Evolutionary conservation across 371 early-diverging fungal genomes (phyloP).

Genomic region (Rhizopus stolonifer): DNA sequence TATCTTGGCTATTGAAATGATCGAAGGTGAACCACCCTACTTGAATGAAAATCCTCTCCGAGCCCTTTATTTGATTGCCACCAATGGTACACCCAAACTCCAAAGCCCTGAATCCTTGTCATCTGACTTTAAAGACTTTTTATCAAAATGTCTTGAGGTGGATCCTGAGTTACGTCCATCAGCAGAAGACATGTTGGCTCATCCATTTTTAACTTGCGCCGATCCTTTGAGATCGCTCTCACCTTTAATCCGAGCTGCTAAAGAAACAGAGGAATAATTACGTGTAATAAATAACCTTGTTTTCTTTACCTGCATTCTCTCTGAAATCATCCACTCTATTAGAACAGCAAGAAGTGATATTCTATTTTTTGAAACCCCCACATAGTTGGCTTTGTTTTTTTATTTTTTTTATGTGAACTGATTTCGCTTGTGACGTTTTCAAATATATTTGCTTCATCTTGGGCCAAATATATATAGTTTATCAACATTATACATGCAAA

Average conservation of each 20-base stretch:
- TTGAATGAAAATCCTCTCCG: conserved; percentile 73
- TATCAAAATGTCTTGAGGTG: conserved; percentile 65
- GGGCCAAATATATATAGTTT: too few relatives aligned
- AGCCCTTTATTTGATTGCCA: conserved; percentile 82
- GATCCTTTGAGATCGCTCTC: conserved; percentile 25
- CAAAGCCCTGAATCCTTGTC: conserved; percentile 71
- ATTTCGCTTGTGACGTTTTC: too few relatives aligned
- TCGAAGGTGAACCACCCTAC: conserved; percentile 83
- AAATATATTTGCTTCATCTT: too few relatives aligned
- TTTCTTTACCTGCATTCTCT: background rate
- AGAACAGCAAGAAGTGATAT: too few relatives aligned
- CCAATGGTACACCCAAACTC: conserved; percentile 78
- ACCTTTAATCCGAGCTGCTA: conserved; percentile 26
- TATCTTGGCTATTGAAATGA: conserved; percentile 80
- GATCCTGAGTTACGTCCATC: conserved; percentile 45
- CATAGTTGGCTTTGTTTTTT: too few relatives aligned
- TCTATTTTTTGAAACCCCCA: too few relatives aligned
- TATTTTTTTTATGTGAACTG: too few relatives aligned
- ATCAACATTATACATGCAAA: too few relatives aligned
- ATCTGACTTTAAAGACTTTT: conserved; percentile 64
- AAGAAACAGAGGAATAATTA: conserved; percentile 39
- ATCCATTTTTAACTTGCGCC: conserved; percentile 22
- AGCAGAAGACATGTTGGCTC: conserved; percentile 23
- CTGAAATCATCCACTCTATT: too few relatives aligned
- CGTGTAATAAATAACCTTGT: background rate